These are phyloP conservation scores for Lasiodiplodia sp. DNA, from an alignment of 2,329 filamentous ascomycete species.

Conservation along the genomic window DNA sequence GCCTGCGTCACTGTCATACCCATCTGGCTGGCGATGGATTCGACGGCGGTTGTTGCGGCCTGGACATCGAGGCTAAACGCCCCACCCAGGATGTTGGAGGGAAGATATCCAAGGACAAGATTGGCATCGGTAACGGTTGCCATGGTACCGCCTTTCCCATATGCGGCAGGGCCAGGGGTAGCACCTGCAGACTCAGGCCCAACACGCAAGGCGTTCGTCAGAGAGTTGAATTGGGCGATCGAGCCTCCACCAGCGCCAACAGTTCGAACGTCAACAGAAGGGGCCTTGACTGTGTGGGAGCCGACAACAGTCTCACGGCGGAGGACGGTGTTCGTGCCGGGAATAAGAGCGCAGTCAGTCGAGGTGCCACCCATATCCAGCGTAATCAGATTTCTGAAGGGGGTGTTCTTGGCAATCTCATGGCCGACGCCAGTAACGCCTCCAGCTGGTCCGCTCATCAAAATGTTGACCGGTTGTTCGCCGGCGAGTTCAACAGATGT, in stretches of 20 bases:
- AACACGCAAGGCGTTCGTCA: conserved; percentile 58
- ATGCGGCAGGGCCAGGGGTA: conserved; percentile 58
- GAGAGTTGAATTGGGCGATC: conserved; percentile 56
- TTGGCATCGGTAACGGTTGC: conserved; percentile 61
- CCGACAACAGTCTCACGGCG: conserved; percentile 57
- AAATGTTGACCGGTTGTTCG: conserved; percentile 56
- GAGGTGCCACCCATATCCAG: conserved; percentile 62
- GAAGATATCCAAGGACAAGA: conserved; percentile 57
- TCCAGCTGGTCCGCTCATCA: conserved; percentile 60
- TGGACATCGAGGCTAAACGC: conserved; percentile 54
- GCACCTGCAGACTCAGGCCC: conserved; percentile 61
- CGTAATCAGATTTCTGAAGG: conserved; percentile 58
- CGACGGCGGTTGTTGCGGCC: conserved; percentile 52
- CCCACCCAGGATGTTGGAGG: conserved; percentile 55
- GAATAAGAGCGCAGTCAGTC: conserved; percentile 57
- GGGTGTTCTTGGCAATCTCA: conserved; percentile 54
- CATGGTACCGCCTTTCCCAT: conserved; percentile 55
- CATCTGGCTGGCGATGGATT: conserved; percentile 56
- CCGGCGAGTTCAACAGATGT: conserved; percentile 55
- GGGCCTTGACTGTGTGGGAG: conserved; percentile 53
- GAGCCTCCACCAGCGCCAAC: conserved; percentile 60
- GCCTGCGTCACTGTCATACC: conserved; percentile 51
- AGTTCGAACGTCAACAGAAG: conserved; percentile 58
- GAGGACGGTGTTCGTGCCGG: conserved; percentile 52
- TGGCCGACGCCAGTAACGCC: conserved; percentile 59